These are phyloP conservation scores for Neurospora sp. DNA, from an alignment of 495 filamentous ascomycete species.

Conservation along the genomic window DNA sequence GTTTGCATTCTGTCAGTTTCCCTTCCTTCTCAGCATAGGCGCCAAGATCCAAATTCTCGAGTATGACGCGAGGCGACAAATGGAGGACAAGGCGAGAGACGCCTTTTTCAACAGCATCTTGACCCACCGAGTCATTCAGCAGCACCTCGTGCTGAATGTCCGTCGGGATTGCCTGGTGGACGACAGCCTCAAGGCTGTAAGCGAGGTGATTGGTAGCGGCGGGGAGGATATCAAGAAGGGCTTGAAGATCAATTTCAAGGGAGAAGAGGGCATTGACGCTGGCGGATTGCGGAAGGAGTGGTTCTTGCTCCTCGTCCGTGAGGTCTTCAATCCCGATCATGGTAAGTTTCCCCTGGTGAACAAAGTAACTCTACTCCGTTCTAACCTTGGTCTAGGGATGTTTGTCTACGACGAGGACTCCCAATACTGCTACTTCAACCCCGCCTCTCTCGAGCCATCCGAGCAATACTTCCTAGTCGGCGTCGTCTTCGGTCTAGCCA, in stretches of 20 bases:
- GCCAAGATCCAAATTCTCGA: slow-evolving; percentile 90
- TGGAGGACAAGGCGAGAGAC: slow-evolving; percentile 81
- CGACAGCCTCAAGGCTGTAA: slow-evolving; percentile 77
- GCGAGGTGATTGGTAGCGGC: slow-evolving; percentile 74
- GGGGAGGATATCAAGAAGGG: slow-evolving; percentile 91
- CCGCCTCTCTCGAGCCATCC: slow-evolving; percentile 80
- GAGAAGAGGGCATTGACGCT: slow-evolving; percentile 88
- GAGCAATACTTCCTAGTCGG: slow-evolving; percentile 92
- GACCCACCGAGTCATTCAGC: slow-evolving; percentile 59
- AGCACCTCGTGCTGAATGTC: slow-evolving; percentile 70
- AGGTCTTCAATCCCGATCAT: slow-evolving; percentile 86
- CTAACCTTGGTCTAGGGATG: slow-evolving; percentile 44
- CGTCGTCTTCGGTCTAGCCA: slow-evolving; percentile 78
- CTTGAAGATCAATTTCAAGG: slow-evolving; percentile 73
- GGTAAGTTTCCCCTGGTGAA: slow-evolving; percentile 42
- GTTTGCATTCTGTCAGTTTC: slow-evolving; percentile 91
- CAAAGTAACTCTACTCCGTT: not conserved
- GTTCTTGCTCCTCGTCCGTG: slow-evolving; percentile 84
- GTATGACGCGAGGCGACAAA: slow-evolving; percentile 81
- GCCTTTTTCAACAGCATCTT: slow-evolving; percentile 88
- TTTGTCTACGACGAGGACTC: slow-evolving; percentile 96
- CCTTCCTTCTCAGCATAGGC: slow-evolving; percentile 87
- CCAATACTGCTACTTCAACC: slow-evolving; percentile 90
- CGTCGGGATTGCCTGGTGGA: slow-evolving; percentile 85
- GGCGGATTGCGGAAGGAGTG: slow-evolving; percentile 91